These are phyloP conservation scores for Pseudoneurospora amorphoporcata DNA, from an alignment of 495 filamentous ascomycete genomes.

Conservation along the genomic window DNA sequence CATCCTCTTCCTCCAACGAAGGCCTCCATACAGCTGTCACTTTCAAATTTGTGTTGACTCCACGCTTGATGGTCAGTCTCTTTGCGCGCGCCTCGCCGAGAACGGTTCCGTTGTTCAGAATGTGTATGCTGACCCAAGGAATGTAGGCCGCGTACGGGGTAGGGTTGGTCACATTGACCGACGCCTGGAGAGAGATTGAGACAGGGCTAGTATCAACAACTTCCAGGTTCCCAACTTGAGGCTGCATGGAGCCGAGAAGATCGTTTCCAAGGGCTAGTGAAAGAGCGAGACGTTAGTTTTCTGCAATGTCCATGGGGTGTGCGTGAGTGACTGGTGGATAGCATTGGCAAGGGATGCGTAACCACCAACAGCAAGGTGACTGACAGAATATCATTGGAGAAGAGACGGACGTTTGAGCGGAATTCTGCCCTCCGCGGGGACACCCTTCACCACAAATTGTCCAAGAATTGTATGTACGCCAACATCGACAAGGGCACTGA, in stretches of 20 bases:
- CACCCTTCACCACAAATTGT: conserved; percentile 61
- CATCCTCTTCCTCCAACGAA: conserved; percentile 47
- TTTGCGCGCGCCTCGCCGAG: conserved; percentile 62
- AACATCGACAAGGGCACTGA: conserved; percentile 78
- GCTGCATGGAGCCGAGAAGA: conserved; percentile 41
- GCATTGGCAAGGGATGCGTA: neutral
- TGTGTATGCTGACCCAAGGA: conserved; percentile 65
- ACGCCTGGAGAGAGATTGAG: conserved; percentile 56
- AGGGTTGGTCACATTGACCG: conserved; percentile 78
- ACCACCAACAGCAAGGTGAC: conserved; percentile 27
- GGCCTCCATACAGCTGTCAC: conserved; percentile 73
- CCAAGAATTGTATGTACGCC: conserved; percentile 71
- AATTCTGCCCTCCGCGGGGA: conserved; percentile 78
- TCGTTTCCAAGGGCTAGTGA: conserved; percentile 27
- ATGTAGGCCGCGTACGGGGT: conserved; percentile 71
- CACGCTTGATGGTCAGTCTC: conserved; percentile 50
- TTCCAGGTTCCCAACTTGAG: conserved; percentile 51
- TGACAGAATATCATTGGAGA: conserved; percentile 36
- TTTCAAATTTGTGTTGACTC: conserved; percentile 59
- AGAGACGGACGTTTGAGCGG: conserved; percentile 71
- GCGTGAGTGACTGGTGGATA: neutral
- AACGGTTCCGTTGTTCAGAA: conserved; percentile 61
- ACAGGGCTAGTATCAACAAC: conserved; percentile 59
- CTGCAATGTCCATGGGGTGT: neutral
- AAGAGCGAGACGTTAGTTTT: conserved; percentile 5